These are phyloP conservation scores for Gracilaria gracilis DNA, from an alignment of 23 red algal genomes.

Conservation along the genomic window DNA sequence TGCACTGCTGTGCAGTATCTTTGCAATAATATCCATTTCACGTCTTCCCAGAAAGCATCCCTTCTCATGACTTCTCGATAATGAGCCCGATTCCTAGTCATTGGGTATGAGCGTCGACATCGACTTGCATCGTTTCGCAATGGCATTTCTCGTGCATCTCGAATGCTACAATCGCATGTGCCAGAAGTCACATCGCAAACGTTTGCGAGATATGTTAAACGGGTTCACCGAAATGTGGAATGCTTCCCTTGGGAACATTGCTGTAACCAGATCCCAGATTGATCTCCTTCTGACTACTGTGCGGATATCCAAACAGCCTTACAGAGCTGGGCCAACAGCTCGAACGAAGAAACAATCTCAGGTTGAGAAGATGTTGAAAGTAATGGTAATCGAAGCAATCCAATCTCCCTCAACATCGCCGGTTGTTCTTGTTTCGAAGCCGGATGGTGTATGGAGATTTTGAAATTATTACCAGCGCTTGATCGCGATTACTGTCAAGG, in stretches of 20 bases:
- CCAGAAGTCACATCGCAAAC: not conserved
- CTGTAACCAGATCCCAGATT: not conserved
- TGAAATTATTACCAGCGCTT: not conserved
- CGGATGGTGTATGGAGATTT: not conserved
- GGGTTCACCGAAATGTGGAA: not conserved
- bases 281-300: not conserved
- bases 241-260: not conserved
- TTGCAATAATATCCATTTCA: too few species aligned
- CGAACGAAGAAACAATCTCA: not conserved
- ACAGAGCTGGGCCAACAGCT: not conserved
- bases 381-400: not conserved
- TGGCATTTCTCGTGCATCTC: too few species aligned
- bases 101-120: too few species aligned
- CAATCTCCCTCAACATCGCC: not conserved
- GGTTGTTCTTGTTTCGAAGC: not conserved
- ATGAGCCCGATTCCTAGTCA: too few species aligned
- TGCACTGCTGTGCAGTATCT: too few species aligned
- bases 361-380: not conserved
- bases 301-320: not conserved
- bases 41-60: too few species aligned
- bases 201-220: not conserved
- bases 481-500: not conserved
- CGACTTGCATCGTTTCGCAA: too few species aligned
- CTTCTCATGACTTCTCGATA: too few species aligned
- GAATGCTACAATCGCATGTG: not conserved